These are phyloP conservation scores for Aspergillus awamori DNA, from an alignment of 2,329 filamentous ascomycete species.

Conservation along the genomic window DNA sequence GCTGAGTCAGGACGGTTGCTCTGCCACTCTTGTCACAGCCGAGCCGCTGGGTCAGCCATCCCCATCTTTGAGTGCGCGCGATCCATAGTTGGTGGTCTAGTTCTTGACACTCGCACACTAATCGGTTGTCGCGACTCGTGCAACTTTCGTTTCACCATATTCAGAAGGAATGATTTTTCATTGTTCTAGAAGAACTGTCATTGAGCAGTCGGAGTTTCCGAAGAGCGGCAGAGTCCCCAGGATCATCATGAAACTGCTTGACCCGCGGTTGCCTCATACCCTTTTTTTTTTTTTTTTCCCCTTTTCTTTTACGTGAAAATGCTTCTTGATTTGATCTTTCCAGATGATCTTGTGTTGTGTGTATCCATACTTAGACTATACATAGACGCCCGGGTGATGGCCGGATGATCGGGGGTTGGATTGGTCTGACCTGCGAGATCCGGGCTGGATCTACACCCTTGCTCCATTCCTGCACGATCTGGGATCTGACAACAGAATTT, in stretches of 20 bases:
- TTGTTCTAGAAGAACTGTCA: background rate
- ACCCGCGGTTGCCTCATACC: background rate
- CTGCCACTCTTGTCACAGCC: background rate
- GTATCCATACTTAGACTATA: too few species aligned
- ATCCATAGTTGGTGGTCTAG: background rate
- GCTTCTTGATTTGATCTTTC: background rate
- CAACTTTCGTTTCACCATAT: background rate
- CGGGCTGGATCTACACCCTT: constrained; percentile 13
- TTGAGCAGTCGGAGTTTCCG: background rate
- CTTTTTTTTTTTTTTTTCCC: background rate
- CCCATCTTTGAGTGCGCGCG: background rate
- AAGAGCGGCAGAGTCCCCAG: background rate
- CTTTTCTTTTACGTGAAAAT: background rate
- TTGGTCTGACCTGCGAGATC: constrained; percentile 11
- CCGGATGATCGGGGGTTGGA: background rate
- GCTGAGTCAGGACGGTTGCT: too few species aligned
- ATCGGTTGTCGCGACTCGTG: background rate
- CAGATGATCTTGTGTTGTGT: background rate
- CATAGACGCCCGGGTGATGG: background rate
- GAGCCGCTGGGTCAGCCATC: background rate
- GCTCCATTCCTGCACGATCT: constrained; percentile 13
- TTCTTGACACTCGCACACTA: too few species aligned
- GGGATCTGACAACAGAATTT: constrained; percentile 3
- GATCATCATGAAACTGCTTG: background rate
- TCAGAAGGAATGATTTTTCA: background rate